A percentile compares a stretch with the other conserved stretches of the same genome.
Evolutionary conservation across 2,329 filamentous ascomycete species (phyloP).

Genomic region (Sporothrix mexicana): DNA sequence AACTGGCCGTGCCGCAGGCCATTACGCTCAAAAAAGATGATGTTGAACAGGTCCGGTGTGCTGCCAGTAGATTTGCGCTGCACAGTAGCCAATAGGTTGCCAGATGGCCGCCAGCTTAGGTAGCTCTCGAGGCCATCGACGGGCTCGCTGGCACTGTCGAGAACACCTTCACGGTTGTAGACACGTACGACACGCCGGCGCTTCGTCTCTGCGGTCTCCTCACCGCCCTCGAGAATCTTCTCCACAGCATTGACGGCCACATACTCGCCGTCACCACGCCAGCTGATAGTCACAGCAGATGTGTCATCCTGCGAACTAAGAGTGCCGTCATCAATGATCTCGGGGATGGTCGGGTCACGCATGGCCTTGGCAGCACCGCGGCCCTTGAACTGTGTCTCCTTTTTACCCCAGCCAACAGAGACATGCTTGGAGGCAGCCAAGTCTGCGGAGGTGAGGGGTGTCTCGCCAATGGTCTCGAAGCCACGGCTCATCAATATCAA

Average conservation of each 20-base stretch:
- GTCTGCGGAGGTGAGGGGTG: constrained; percentile 74
- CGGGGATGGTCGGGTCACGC: constrained; percentile 91
- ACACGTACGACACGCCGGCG: constrained; percentile 80
- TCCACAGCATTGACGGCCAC: constrained; percentile 86
- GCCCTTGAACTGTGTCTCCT: constrained; percentile 96
- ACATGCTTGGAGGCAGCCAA: constrained; percentile 90
- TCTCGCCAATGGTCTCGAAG: constrained; percentile 82
- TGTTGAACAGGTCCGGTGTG: constrained; percentile 61
- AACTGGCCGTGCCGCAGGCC: constrained; percentile 97
- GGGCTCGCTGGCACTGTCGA: constrained; percentile 94
- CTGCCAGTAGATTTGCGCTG: constrained; percentile 57
- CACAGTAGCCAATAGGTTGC: constrained; percentile 87
- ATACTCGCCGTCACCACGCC: constrained; percentile 92
- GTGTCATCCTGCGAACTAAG: constrained; percentile 76
- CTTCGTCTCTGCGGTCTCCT: constrained; percentile 48
- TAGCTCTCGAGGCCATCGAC: constrained; percentile 88
- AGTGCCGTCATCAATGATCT: constrained; percentile 83
- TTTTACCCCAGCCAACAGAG: constrained; percentile 97
- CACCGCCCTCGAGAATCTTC: constrained; percentile 36
- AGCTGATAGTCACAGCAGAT: constrained; percentile 72
- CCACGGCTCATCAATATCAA: constrained; percentile 90
- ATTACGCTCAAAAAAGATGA: constrained; percentile 96
- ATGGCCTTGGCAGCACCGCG: constrained; percentile 85
- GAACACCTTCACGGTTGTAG: constrained; percentile 84
- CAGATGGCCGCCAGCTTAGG: constrained; percentile 88